Conservation (phyloP, 2,329 filamentous ascomycete genomes). For the Fonsecaea pugnacius region DNA sequence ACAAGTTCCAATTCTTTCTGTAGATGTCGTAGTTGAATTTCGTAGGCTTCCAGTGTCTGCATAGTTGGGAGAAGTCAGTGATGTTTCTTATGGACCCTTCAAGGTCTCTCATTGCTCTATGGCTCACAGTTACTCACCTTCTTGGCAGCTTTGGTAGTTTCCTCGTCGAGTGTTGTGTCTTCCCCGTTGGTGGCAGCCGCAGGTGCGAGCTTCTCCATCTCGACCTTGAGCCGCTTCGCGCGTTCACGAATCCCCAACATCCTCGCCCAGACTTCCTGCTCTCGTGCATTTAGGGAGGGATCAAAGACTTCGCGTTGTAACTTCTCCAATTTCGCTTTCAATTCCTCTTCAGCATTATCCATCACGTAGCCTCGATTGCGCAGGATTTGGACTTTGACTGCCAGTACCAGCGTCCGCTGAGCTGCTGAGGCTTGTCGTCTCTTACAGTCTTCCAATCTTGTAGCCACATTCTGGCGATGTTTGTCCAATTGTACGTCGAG, state of each 20-base stretch:
- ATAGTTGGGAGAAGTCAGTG: not conserved
- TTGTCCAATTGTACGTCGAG: slow-evolving; percentile 63
- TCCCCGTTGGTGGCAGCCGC: slow-evolving; percentile 47
- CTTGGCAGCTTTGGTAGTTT: slow-evolving; percentile 62
- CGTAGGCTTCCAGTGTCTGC: slow-evolving; percentile 57
- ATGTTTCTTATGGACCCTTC: not conserved
- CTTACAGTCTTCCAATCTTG: slow-evolving; percentile 62
- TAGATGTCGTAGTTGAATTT: slow-evolving; percentile 60
- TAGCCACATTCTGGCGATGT: slow-evolving; percentile 64
- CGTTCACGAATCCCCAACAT: slow-evolving; percentile 67
- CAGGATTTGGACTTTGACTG: slow-evolving; percentile 67
- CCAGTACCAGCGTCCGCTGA: slow-evolving; percentile 64
- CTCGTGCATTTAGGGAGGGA: slow-evolving; percentile 62
- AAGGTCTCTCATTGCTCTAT: not conserved
- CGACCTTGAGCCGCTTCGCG: slow-evolving; percentile 61
- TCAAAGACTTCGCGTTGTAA: slow-evolving; percentile 65
- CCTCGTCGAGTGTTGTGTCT: slow-evolving; percentile 58
- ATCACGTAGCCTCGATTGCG: slow-evolving; percentile 68
- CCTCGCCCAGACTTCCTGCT: slow-evolving; percentile 69
- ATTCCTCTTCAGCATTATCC: slow-evolving; percentile 65
- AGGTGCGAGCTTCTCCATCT: slow-evolving; percentile 56
- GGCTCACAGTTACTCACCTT: slow-evolving; percentile 54
- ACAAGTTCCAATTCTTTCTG: slow-evolving; percentile 64
- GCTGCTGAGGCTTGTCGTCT: slow-evolving; percentile 64
- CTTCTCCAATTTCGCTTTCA: slow-evolving; percentile 64